Percentiles rank a stretch among this genome's conserved stretches.
Conservation (phyloP, 441 rosid species). For the Gossypium trilobum region DNA sequence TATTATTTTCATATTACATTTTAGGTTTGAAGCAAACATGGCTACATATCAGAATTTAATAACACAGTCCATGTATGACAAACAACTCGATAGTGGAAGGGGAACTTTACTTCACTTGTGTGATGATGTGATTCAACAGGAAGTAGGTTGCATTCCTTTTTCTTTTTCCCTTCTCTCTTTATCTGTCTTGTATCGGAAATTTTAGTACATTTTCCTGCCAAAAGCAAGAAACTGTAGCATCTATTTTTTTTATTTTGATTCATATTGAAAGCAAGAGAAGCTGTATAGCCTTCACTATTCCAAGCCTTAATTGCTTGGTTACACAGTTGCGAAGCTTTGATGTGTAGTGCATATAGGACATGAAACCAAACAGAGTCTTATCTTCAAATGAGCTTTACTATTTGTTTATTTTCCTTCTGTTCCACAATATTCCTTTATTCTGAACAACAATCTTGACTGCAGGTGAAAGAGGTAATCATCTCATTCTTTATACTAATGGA, state of each 20-base stretch:
- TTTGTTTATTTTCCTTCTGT: background rate
- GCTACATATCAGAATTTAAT: slow-evolving; percentile 82
- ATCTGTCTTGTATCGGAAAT: background rate
- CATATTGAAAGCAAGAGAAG: background rate
- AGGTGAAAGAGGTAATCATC: slow-evolving; percentile 92
- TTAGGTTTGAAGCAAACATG: slow-evolving; percentile 72
- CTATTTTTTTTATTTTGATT: background rate
- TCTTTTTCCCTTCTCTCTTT: background rate
- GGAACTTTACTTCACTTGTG: slow-evolving; percentile 93
- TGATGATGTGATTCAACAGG: slow-evolving; percentile 87
- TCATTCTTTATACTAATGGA: slow-evolving; percentile 80
- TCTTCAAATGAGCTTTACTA: background rate
- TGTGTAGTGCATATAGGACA: background rate
- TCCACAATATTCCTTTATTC: background rate
- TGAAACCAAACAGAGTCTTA: background rate
- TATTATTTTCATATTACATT: slow-evolving; percentile 21
- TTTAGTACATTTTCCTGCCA: background rate
- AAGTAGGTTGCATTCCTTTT: slow-evolving; percentile 35
- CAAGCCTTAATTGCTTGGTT: background rate
- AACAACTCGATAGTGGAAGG: slow-evolving; percentile 90
- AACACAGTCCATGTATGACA: slow-evolving; percentile 84
- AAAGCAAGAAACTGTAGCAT: background rate
- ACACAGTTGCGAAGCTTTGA: background rate
- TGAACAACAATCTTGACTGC: slow-evolving; percentile 9
- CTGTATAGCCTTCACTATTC: background rate